Percentiles rank a stretch among this genome's conserved stretches.
Evolutionary conservation across 73 alveolate genomes (phyloP).

Genomic region (Urostyla sp.): DNA sequence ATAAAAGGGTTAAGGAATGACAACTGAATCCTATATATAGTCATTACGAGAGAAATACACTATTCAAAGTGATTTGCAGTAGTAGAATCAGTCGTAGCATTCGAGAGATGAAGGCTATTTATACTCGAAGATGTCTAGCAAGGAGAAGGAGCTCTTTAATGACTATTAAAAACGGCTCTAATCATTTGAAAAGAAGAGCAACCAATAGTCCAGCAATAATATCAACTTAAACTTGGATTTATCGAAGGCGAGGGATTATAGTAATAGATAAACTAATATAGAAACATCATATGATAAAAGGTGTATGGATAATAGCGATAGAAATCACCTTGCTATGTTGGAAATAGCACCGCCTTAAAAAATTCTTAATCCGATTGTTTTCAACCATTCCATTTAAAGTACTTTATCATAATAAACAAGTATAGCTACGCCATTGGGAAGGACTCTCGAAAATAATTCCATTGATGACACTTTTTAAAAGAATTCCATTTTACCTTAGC

Average conservation of each 20-base stretch:
- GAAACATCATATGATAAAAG: not conserved
- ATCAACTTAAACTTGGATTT: not conserved
- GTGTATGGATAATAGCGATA: not conserved
- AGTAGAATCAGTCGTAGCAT: not conserved
- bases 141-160: conserved; percentile 22
- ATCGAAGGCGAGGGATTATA: not conserved
- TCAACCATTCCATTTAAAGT: conserved; percentile 36
- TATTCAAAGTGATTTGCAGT: no score
- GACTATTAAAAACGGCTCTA: conserved; percentile 39
- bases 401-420: not conserved
- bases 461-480: no score
- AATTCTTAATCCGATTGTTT: conserved; percentile 27
- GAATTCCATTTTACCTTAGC: no score
- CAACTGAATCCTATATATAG: no score
- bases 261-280: not conserved
- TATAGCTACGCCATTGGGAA: conserved; percentile 42
- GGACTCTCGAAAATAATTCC: conserved; percentile 27
- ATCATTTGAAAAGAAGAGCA: conserved; percentile 12
- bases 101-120: no score
- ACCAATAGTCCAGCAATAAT: not conserved
- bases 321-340: not conserved
- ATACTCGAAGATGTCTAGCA: conserved; percentile 4
- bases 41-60: no score
- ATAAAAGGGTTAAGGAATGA: no score
- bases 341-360: conserved; percentile 18